A percentile compares a stretch with the other conserved stretches of the same genome.
phyloP scores from a whole-genome alignment of 495 filamentous ascomycete species.

The Penicillium steckii region DNA sequence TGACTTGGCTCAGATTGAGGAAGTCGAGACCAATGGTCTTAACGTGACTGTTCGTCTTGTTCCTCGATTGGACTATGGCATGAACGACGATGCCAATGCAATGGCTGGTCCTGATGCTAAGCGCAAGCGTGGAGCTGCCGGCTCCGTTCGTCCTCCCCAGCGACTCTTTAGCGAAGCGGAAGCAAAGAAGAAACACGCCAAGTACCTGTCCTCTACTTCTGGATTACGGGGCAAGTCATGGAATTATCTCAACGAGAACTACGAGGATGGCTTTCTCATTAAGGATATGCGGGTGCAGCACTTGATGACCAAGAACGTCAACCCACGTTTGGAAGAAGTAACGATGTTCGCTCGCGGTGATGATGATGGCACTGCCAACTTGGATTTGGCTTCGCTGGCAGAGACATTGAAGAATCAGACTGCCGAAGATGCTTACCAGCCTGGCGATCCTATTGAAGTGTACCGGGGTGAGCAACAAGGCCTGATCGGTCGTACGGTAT shows the following conservation, averaged over 20 bases:
- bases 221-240: slow-evolving; percentile 69
- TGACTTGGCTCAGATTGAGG: slow-evolving; percentile 90
- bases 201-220: slow-evolving; percentile 57
- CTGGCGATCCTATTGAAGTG: slow-evolving; percentile 92
- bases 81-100: slow-evolving; percentile 68
- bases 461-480: slow-evolving; percentile 96
- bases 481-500: slow-evolving; percentile 77
- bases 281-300: slow-evolving; percentile 91
- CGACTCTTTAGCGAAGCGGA: slow-evolving; percentile 92
- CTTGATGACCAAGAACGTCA: slow-evolving; percentile 80
- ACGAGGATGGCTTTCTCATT: slow-evolving; percentile 88
- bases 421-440: slow-evolving; percentile 75
- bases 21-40: slow-evolving; percentile 88
- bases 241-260: slow-evolving; percentile 81
- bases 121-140: slow-evolving; percentile 69
- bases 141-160: slow-evolving; percentile 71
- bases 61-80: slow-evolving; percentile 87
- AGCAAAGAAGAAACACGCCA: slow-evolving; percentile 82
- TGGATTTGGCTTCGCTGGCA: slow-evolving; percentile 87
- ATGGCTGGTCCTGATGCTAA: slow-evolving; percentile 58
- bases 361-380: slow-evolving; percentile 88
- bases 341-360: slow-evolving; percentile 84
- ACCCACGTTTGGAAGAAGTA: slow-evolving; percentile 92
- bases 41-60: slow-evolving; percentile 84
- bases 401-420: slow-evolving; percentile 79